These are phyloP conservation scores for Penicillium arizonense DNA, from an alignment of 495 filamentous ascomycete species.

Conservation along the genomic window DNA sequence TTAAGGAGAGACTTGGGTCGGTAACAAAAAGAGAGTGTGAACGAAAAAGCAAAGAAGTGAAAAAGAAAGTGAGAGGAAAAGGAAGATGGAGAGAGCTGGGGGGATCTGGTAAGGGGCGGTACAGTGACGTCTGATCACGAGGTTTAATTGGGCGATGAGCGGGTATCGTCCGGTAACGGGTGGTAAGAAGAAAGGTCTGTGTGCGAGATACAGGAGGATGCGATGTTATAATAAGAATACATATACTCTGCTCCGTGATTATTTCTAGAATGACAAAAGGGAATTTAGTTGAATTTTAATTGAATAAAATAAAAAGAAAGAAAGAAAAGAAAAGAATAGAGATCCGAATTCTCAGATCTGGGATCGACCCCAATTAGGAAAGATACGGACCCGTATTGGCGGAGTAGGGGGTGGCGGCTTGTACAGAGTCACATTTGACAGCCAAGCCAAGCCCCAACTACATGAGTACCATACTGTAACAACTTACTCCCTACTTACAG, in stretches of 20 bases:
- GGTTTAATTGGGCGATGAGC: conserved; percentile 1
- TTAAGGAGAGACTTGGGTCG: conserved; percentile 24
- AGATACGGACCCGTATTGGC: too few relatives aligned
- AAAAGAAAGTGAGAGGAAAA: conserved; percentile 16
- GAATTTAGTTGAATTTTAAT: conserved; percentile 4
- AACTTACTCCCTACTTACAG: too few relatives aligned
- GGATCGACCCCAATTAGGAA: conserved; percentile 10
- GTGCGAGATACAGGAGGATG: conserved; percentile 1
- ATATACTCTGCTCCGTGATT: not conserved
- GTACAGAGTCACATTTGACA: too few relatives aligned
- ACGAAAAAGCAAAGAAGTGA: conserved; percentile 14
- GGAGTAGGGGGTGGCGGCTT: too few relatives aligned
- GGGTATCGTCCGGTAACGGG: conserved; percentile 10
- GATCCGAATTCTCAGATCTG: conserved; percentile 4
- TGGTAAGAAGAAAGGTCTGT: conserved; percentile 10
- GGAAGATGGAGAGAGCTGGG: conserved; percentile 15
- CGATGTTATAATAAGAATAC: conserved; percentile 9
- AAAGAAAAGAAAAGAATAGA: conserved; percentile 2
- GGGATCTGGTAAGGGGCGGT: conserved; percentile 7
- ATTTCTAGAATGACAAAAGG: conserved; percentile 2
- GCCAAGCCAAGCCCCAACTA: too few relatives aligned
- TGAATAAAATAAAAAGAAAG: conserved; percentile 5
- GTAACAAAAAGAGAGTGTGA: conserved; percentile 13
- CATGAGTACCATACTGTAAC: too few relatives aligned
- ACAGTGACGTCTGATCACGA: not conserved